Conservation (phyloP, 2,329 filamentous ascomycete species). For the Talaromyces sp. region DNA sequence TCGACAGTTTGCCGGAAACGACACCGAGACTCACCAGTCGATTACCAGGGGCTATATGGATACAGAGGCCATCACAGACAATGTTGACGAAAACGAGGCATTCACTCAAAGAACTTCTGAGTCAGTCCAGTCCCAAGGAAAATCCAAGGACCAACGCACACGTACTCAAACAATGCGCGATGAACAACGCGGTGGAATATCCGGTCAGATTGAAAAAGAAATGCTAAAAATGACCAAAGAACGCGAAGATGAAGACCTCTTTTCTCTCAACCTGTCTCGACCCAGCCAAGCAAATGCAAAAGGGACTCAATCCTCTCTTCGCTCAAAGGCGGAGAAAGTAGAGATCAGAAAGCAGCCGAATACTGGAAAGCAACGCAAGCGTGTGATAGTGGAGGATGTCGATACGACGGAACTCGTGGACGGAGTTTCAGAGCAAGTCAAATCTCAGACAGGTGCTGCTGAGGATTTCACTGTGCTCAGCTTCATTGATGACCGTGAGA, state of each 20-base stretch:
- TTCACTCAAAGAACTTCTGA: constrained; percentile 25
- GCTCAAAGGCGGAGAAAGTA: constrained; percentile 7
- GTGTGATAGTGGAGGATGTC: constrained; percentile 29
- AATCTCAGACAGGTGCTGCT: constrained; percentile 19
- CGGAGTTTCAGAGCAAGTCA: constrained; percentile 21
- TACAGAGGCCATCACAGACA: constrained; percentile 16
- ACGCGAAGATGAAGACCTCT: constrained; percentile 32
- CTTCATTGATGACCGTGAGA: constrained; percentile 47
- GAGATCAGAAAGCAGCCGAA: constrained; percentile 28
- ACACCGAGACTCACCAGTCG: constrained; percentile 18
- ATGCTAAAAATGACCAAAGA: constrained; percentile 31
- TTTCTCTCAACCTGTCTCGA: constrained; percentile 28
- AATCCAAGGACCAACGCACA: constrained; percentile 20
- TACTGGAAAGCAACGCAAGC: constrained; percentile 35
- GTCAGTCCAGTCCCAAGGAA: constrained; percentile 16
- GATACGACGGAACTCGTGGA: constrained; percentile 23
- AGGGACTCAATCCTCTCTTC: constrained; percentile 12
- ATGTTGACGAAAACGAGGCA: constrained; percentile 23
- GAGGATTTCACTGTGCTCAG: constrained; percentile 50
- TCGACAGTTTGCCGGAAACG: constrained; percentile 17
- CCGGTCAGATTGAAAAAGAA: constrained; percentile 30
- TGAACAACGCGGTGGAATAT: constrained; percentile 20
- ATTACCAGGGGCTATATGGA: constrained; percentile 12
- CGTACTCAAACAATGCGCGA: constrained; percentile 15
- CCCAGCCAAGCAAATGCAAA: constrained; percentile 17